A percentile compares a stretch with the other conserved stretches of the same genome.
Evolutionary conservation across 352 stramenopile species (phyloP).

Genomic region (Achlya hypogyna): DNA sequence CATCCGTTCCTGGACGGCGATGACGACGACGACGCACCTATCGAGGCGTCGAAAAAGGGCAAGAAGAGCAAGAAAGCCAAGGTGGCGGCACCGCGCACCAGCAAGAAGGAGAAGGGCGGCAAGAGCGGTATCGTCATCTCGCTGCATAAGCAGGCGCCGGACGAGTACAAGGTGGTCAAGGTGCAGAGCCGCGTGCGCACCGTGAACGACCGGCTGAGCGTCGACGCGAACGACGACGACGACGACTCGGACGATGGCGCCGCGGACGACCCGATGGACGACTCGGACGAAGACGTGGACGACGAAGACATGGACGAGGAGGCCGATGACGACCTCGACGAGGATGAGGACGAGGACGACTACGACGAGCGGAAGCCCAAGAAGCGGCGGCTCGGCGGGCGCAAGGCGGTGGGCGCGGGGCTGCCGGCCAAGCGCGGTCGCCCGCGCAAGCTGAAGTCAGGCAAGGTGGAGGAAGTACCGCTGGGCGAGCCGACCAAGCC

Average conservation of each 20-base stretch:
- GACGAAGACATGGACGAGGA: constrained; percentile 17
- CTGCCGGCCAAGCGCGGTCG: background rate
- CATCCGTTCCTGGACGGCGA: constrained; percentile 71
- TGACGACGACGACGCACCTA: constrained; percentile 12
- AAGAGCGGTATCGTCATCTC: constrained; percentile 28
- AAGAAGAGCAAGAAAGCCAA: constrained; percentile 25
- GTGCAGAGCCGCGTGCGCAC: constrained; percentile 27
- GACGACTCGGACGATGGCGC: constrained; percentile 9
- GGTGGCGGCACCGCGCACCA: background rate
- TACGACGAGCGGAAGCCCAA: constrained; percentile 30
- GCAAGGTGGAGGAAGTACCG: constrained; percentile 26
- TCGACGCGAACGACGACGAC: constrained; percentile 22
- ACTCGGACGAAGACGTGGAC: constrained; percentile 22
- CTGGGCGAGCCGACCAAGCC: constrained; percentile 30
- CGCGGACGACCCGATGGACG: constrained; percentile 19
- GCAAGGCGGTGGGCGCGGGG: background rate
- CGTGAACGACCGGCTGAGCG: constrained; percentile 1
- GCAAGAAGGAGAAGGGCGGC: background rate
- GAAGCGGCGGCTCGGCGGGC: constrained; percentile 23
- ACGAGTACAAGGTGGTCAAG: constrained; percentile 23
- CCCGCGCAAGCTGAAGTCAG: constrained; percentile 29
- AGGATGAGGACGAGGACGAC: constrained; percentile 35
- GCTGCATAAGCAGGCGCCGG: constrained; percentile 10
- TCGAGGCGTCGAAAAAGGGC: constrained; percentile 24
- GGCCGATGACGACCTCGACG: constrained; percentile 38